Percentiles rank a stretch among this genome's conserved stretches.
Conservation (phyloP, 129 eudicot species). For the Pulicaria dysenterica region DNA sequence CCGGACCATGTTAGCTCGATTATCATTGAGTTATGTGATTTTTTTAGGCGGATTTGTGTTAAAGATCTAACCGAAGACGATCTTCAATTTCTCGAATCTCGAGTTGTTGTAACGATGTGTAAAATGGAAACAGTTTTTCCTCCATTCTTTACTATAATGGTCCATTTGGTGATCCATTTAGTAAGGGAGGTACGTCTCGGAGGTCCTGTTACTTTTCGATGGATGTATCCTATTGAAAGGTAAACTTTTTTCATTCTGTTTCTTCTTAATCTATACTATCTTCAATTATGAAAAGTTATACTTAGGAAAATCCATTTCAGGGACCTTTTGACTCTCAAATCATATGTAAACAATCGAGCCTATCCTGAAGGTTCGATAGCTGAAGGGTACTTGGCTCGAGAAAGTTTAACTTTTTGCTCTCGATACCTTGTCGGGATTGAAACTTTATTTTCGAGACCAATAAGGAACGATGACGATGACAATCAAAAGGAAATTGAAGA, state of each 20-base stretch:
- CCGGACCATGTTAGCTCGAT: too few species aligned
- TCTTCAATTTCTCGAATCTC: slow-evolving; percentile 1
- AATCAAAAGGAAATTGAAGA: slow-evolving; percentile 7
- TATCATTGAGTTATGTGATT: background rate
- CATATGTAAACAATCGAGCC: slow-evolving; percentile 5
- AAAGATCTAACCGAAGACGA: background rate
- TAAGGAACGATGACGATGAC: background rate
- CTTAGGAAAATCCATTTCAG: background rate
- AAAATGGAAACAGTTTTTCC: background rate
- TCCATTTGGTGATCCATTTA: slow-evolving; percentile 2
- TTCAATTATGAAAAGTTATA: too few species aligned
- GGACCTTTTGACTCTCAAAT: slow-evolving; percentile 2
- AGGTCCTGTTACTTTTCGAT: slow-evolving; percentile 4
- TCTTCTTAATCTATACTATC: too few species aligned
- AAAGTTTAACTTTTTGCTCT: slow-evolving; percentile 20
- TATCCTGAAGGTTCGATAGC: slow-evolving; percentile 24
- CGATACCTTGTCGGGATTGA: background rate
- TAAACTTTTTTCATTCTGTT: background rate
- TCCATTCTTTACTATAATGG: slow-evolving; percentile 11
- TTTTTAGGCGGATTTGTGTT: background rate
- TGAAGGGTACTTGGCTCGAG: slow-evolving; percentile 9
- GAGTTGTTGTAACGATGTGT: slow-evolving; percentile 4
- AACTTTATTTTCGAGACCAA: slow-evolving; percentile 2
- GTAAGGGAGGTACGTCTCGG: background rate
- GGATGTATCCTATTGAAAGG: slow-evolving; percentile 20